These are phyloP conservation scores for Penicillium concentricum DNA, from an alignment of 2,329 filamentous ascomycete genomes.

Conservation along the genomic window DNA sequence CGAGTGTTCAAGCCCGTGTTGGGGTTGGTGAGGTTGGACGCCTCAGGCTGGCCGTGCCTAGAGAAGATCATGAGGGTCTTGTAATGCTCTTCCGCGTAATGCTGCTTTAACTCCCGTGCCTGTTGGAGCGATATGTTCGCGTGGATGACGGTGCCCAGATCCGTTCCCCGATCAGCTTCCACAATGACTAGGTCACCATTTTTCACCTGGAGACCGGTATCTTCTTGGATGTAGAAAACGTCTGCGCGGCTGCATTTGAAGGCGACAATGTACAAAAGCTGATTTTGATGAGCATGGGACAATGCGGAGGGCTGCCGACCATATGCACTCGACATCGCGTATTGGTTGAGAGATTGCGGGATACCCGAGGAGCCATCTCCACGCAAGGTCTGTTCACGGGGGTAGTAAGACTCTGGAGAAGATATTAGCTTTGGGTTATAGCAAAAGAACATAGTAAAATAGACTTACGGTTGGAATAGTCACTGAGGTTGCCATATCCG, in stretches of 20 bases:
- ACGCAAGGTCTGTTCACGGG: constrained; percentile 39
- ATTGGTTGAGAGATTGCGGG: constrained; percentile 41
- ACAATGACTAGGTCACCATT: constrained; percentile 94
- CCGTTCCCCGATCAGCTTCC: constrained; percentile 93
- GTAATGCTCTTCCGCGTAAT: constrained; percentile 93
- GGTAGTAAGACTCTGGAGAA: constrained; percentile 47
- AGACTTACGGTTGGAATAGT: constrained; percentile 36
- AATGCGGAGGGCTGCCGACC: constrained; percentile 39
- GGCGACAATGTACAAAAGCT: constrained; percentile 71
- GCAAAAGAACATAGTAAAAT: constrained; percentile 29
- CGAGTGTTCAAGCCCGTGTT: constrained; percentile 62
- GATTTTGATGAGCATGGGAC: constrained; percentile 41
- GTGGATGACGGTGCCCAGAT: constrained; percentile 87
- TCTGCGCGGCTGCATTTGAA: constrained; percentile 97
- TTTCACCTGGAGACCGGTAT: constrained; percentile 86
- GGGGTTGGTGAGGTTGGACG: constrained; percentile 41
- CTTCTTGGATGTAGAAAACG: constrained; percentile 95
- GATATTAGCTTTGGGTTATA: constrained; percentile 35
- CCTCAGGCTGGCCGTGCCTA: constrained; percentile 60
- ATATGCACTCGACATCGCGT: constrained; percentile 39
- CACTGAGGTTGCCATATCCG: constrained; percentile 36
- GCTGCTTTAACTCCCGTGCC: constrained; percentile 84
- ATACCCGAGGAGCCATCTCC: constrained; percentile 36
- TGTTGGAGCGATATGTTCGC: constrained; percentile 85
- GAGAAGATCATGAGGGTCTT: constrained; percentile 99